Conservation (phyloP, 192 early-diverging fungal species). For the Backusella mclennaniae region DNA sequence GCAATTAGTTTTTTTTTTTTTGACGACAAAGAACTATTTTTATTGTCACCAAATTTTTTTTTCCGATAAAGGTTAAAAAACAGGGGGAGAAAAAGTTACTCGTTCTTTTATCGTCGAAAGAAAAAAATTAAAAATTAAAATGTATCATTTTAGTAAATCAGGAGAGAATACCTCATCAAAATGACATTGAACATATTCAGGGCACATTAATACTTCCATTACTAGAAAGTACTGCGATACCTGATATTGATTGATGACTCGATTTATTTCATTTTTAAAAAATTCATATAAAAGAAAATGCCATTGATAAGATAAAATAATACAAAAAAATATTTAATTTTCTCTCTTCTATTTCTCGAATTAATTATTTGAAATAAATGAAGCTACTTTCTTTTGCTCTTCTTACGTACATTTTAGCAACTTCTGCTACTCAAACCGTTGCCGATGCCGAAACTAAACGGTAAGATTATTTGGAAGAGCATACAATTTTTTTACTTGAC, state of each 20-base stretch:
- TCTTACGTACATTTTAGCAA: background rate
- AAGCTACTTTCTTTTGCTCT: background rate
- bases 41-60: constrained; percentile 4
- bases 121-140: background rate
- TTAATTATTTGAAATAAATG: background rate
- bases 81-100: background rate
- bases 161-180: constrained; percentile 2
- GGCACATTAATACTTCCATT: constrained; percentile 3
- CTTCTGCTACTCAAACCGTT: background rate
- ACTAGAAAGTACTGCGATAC: background rate
- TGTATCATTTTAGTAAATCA: background rate
- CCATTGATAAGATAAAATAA: background rate
- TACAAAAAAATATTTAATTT: background rate
- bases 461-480: background rate
- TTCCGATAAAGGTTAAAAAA: background rate
- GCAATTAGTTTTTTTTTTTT: background rate
- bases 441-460: background rate
- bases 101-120: background rate
- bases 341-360: background rate
- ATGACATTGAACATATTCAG: constrained; percentile 8
- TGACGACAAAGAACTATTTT: background rate
- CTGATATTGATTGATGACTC: background rate
- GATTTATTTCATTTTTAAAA: constrained; percentile 3
- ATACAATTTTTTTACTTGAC: background rate
- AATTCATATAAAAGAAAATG: background rate